phyloP scores from a whole-genome alignment of 768 basidiomycete species.

The Tubosaeta sp. region DNA sequence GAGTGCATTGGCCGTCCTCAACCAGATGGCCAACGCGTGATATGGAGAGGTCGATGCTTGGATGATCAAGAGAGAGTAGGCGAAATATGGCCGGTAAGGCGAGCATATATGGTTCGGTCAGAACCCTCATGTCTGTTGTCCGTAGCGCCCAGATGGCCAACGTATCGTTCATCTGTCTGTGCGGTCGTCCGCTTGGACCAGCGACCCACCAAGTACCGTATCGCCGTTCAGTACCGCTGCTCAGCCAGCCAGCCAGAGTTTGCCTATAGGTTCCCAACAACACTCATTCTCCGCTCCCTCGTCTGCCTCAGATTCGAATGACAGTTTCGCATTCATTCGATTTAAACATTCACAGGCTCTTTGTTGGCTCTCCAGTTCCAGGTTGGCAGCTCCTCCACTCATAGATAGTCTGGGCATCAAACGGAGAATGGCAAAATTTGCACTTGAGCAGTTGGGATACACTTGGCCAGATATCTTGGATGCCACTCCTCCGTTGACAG shows the following conservation, averaged over 20 bases:
- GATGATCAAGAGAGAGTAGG: constrained; percentile 60
- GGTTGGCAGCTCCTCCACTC: constrained; percentile 8
- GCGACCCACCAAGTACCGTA: constrained; percentile 42
- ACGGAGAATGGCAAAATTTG: constrained; percentile 21
- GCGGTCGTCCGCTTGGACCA: constrained; percentile 73
- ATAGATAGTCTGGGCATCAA: constrained; percentile 12
- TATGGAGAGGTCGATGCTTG: constrained; percentile 70
- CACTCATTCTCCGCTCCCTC: not conserved
- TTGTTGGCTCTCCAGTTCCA: constrained; percentile 20
- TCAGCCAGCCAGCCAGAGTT: not conserved
- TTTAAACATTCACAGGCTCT: constrained; percentile 27
- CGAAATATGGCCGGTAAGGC: constrained; percentile 66
- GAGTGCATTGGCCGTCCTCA: constrained; percentile 61
- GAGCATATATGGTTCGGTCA: not conserved
- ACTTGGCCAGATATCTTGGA: constrained; percentile 44
- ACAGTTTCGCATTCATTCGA: constrained; percentile 16
- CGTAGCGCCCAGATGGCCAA: constrained; percentile 52
- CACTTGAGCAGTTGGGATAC: constrained; percentile 35
- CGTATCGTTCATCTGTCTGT: constrained; percentile 72
- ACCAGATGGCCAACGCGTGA: constrained; percentile 69
- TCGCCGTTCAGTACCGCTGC: constrained; percentile 1
- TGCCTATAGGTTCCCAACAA: not conserved
- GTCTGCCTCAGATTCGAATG: not conserved
- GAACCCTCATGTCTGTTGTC: constrained; percentile 4
- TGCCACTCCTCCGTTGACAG: constrained; percentile 25